Evolutionary conservation across 805 yeast genomes (phyloP), one percentile per base, ranked within the genome.

Genomic region (Lipomyces mesembrius): DNA sequence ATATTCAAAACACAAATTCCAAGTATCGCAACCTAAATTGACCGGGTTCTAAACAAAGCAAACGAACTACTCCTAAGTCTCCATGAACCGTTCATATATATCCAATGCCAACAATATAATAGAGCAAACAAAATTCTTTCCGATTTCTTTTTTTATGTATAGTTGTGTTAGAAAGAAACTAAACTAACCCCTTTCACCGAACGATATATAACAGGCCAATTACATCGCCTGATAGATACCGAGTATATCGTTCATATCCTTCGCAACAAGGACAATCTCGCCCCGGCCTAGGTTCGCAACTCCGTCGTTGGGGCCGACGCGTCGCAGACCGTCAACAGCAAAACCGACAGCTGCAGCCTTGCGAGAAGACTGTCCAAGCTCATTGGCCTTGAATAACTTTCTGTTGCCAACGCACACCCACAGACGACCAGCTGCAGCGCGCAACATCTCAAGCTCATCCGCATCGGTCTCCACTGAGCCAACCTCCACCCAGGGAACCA

Each of bases 391-490:
- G 43, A 63, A 35, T 12, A 68, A 60, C 27, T 57, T 39, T 39
- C 37, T 25, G 25, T 62, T 58, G 43, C 66, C 71, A 35, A 68
- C 43, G 66, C 67, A 67, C 34, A 68, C 70, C 71, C 71, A 68
- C 17, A n/a, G 54, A 32, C 64, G 62, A 35, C 71, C 71, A 20
- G 71, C 71, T 20, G 70, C 71, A 1, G 71, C 71, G 37, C 71
- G 63, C 20, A 66, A 57, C n/a, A 68, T 29, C 20, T 68, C 64
- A 2, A 68, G 61, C 59, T 63, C 67, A 43, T 68, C 71, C 27
- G 67, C 58, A n/a, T 63, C 67, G 25, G 32, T 59, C n/a, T 61
- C 68, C n/a, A 65, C 61, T 43, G n/a, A 51, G 55, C 68, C 68
- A 17, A 68, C 68, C 17, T 63, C 65, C 8, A 55, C 29, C 71